Evolutionary conservation across 345 rosid genomes (phyloP).

Genomic region (Brassica incana): DNA sequence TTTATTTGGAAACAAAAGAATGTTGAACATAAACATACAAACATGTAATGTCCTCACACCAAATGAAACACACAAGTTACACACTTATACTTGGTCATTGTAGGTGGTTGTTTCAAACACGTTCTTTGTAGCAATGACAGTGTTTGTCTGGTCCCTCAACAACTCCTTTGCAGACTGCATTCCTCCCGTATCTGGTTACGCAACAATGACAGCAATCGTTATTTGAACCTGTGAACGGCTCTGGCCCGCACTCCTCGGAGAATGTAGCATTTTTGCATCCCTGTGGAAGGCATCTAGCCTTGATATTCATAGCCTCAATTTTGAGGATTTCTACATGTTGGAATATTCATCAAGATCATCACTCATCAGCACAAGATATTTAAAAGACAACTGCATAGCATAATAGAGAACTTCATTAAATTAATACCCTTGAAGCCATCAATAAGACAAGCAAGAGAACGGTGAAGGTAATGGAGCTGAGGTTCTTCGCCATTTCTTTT

Average conservation of each 20-base stretch:
- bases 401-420: not conserved
- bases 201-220: conserved; percentile 8
- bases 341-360: not conserved
- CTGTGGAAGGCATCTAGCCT: not conserved
- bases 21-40: not conserved
- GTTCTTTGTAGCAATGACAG: conserved; percentile 10
- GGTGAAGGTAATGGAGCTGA: not conserved
- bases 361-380: not conserved
- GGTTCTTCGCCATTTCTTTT: not conserved
- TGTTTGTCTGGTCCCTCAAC: not conserved
- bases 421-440: not conserved
- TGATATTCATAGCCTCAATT: not conserved
- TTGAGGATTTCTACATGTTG: conserved; percentile 1
- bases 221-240: not conserved
- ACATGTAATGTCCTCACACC: not conserved
- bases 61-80: not conserved
- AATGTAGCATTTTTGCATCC: conserved; percentile 4
- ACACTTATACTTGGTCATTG: not conserved
- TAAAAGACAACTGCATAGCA: not conserved
- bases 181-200: not conserved
- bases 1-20: not conserved
- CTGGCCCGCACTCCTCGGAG: conserved; percentile 1
- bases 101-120: not conserved
- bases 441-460: not conserved
- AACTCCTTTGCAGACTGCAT: not conserved